Evolutionary conservation across 129 eudicot genomes (phyloP).

Genomic region (Saposhnikovia divaricata): DNA sequence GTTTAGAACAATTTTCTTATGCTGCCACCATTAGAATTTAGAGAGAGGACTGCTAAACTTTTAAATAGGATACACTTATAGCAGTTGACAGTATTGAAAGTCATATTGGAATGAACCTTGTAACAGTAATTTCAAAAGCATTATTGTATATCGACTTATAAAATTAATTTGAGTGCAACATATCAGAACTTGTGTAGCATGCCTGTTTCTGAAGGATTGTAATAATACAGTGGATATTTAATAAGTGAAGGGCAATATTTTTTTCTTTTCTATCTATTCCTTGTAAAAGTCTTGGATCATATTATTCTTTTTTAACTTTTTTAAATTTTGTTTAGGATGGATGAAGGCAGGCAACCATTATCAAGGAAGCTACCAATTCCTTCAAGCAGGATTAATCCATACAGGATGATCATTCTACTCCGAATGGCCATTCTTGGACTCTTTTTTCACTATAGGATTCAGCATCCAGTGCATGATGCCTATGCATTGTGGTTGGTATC

Average conservation of each 20-base stretch:
- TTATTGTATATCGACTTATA: background rate
- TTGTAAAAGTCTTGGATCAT: background rate
- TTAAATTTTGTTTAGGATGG: constrained; percentile 47
- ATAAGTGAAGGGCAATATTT: background rate
- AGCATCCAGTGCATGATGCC: constrained; percentile 82
- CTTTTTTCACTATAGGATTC: constrained; percentile 79
- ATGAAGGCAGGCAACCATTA: constrained; percentile 93
- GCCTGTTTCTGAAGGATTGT: background rate
- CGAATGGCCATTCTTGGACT: constrained; percentile 74
- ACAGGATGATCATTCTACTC: constrained; percentile 63
- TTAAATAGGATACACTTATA: background rate
- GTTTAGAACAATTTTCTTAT: background rate
- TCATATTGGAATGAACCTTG: background rate
- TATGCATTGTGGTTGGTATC: constrained; percentile 81
- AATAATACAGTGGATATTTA: background rate
- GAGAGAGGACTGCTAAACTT: background rate
- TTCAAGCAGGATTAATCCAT: constrained; percentile 91
- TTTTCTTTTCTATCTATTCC: background rate
- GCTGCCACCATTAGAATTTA: background rate
- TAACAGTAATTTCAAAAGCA: background rate
- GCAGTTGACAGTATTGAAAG: background rate
- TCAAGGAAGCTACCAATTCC: constrained; percentile 87
- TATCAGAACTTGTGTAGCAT: background rate
- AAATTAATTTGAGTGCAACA: background rate
- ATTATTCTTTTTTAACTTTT: background rate